Evolutionary conservation across 2,329 filamentous ascomycete genomes (phyloP).

Genomic region (Blastomyces gilchristii): DNA sequence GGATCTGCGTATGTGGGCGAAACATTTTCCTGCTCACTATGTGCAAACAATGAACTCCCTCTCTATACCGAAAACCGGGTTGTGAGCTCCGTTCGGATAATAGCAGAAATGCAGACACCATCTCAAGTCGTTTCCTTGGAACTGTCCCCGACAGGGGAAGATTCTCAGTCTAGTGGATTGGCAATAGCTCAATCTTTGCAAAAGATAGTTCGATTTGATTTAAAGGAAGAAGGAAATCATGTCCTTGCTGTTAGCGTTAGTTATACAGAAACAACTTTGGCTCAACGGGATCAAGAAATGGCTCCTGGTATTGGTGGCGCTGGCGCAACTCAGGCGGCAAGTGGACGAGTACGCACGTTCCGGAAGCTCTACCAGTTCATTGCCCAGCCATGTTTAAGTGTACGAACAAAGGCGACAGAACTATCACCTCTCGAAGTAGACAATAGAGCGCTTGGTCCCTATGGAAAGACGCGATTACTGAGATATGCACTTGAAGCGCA

Average conservation of each 20-base stretch:
- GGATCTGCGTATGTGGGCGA: constrained; percentile 93
- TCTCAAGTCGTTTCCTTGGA: constrained; percentile 59
- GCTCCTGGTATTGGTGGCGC: constrained; percentile 8
- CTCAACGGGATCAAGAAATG: constrained; percentile 24
- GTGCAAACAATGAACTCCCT: constrained; percentile 77
- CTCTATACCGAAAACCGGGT: constrained; percentile 32
- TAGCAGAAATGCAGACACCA: constrained; percentile 93
- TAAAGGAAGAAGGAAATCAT: constrained; percentile 91
- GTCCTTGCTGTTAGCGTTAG: constrained; percentile 87
- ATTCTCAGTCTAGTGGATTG: constrained; percentile 29
- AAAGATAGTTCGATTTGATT: constrained; percentile 69
- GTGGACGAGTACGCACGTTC: constrained; percentile 67
- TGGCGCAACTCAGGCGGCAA: constrained; percentile 38
- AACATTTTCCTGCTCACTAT: constrained; percentile 86
- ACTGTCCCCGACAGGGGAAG: constrained; percentile 40
- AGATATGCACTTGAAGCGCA: constrained; percentile 82
- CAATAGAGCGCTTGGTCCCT: constrained; percentile 37
- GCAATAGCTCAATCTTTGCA: constrained; percentile 53
- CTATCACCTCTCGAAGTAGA: constrained; percentile 40
- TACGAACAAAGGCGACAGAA: constrained; percentile 76
- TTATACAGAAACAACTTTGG: constrained; percentile 69
- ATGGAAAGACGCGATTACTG: constrained; percentile 32
- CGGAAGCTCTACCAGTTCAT: constrained; percentile 95
- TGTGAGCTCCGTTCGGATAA: constrained; percentile 68
- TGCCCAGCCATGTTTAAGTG: constrained; percentile 78